Conservation (phyloP, 257 asterid species). For the Handroanthus guayacan region DNA sequence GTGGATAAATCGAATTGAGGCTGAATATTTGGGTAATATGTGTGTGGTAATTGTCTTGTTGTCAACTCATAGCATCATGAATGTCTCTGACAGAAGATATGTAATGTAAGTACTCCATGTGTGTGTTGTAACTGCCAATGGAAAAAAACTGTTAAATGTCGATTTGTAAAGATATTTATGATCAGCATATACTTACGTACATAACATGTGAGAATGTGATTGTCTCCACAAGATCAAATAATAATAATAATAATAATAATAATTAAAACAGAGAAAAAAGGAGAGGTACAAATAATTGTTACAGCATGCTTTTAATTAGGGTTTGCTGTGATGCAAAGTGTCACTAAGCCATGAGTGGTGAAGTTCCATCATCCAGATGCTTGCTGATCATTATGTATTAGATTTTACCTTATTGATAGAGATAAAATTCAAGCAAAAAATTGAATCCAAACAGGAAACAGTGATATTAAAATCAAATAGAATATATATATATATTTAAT, state of each 20-base stretch:
- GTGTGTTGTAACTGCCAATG: conserved; percentile 17
- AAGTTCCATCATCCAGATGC: background rate
- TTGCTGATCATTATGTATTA: background rate
- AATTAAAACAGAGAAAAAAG: background rate
- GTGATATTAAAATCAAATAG: background rate
- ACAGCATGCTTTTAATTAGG: background rate
- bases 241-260: background rate
- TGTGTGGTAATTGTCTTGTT: no score
- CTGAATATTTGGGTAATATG: background rate
- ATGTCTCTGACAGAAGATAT: background rate
- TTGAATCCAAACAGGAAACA: background rate
- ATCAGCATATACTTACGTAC: conserved; percentile 16
- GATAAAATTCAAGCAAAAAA: background rate
- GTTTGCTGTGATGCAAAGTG: conserved; percentile 3
- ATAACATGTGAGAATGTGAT: background rate
- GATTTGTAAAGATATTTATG: conserved; percentile 18
- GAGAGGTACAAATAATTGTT: background rate
- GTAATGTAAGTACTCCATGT: conserved; percentile 16
- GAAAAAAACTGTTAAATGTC: conserved; percentile 29
- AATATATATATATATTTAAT: background rate
- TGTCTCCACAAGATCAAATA: background rate
- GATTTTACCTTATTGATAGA: background rate
- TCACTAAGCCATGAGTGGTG: background rate
- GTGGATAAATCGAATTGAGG: background rate
- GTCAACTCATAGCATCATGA: background rate